phyloP scores from a whole-genome alignment of 169 alveolate species.

The Plasmodium malariae region DNA sequence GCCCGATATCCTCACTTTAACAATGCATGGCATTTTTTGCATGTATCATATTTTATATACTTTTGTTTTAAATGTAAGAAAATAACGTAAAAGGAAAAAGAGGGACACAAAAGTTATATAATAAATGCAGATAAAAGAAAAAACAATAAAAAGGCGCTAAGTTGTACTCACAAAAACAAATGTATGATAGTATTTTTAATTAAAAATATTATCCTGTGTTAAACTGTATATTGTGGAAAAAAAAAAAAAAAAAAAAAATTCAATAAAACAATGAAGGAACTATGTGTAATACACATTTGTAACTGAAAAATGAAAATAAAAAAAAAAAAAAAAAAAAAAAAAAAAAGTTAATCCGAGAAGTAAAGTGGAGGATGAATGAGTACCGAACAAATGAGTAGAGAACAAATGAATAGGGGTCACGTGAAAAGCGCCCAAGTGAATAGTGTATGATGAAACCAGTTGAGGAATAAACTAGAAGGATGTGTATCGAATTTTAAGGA shows the following conservation, averaged over 20 bases:
- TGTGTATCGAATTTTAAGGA: too few species aligned
- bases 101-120: neutral
- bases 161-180: too few species aligned
- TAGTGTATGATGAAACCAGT: too few species aligned
- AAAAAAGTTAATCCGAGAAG: neutral
- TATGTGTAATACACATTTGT: neutral
- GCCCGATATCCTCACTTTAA: constrained; percentile 72
- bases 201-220: too few species aligned
- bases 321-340: neutral
- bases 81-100: neutral
- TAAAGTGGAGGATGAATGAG: neutral
- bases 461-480: too few species aligned
- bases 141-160: too few species aligned
- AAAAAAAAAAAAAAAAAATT: too few species aligned
- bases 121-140: neutral
- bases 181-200: too few species aligned
- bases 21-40: constrained; percentile 66
- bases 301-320: neutral
- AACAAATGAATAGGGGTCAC: too few species aligned
- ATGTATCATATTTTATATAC: neutral
- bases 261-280: too few species aligned
- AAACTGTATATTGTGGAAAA: neutral
- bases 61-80: neutral
- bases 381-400: neutral
- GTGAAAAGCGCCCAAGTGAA: too few species aligned